Conservation (phyloP, 2,329 filamentous ascomycete genomes). For the Botrytis galanthina region DNA sequence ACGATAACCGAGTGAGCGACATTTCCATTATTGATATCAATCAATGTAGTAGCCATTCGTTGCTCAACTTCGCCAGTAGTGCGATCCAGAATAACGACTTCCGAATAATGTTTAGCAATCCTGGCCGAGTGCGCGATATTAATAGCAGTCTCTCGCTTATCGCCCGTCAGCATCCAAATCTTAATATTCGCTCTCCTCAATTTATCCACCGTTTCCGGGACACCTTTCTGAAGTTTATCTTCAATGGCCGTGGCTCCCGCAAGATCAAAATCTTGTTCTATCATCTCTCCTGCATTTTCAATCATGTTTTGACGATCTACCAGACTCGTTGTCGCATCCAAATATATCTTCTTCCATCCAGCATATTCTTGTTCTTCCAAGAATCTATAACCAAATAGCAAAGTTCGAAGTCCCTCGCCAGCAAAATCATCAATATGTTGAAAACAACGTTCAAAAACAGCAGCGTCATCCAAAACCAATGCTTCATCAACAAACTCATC, state of each 20-base stretch:
- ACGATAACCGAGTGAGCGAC: constrained; percentile 80
- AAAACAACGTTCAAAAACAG: constrained; percentile 67
- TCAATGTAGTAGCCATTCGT: constrained; percentile 62
- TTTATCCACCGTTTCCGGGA: constrained; percentile 89
- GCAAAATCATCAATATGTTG: constrained; percentile 87
- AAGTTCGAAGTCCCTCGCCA: constrained; percentile 78
- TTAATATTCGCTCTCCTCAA: constrained; percentile 80
- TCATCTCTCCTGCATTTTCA: constrained; percentile 74
- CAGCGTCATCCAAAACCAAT: constrained; percentile 56
- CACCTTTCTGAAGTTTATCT: constrained; percentile 85
- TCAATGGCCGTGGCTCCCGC: constrained; percentile 89
- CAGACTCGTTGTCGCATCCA: constrained; percentile 79
- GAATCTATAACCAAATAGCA: constrained; percentile 79
- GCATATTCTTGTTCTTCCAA: constrained; percentile 71
- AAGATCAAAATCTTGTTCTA: constrained; percentile 81
- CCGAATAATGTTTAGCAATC: constrained; percentile 68
- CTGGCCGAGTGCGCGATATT: constrained; percentile 87
- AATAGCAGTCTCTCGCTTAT: constrained; percentile 89
- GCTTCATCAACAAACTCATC: constrained; percentile 59
- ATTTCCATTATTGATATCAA: constrained; percentile 61
- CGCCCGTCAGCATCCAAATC: constrained; percentile 94
- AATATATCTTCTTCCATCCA: constrained; percentile 73
- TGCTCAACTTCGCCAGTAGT: constrained; percentile 59
- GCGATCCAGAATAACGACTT: constrained; percentile 72
- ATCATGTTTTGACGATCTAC: constrained; percentile 74